Base-by-base conservation (phyloP, 1,284 basidiomycete species). In the Ustilago nuda region DNA sequence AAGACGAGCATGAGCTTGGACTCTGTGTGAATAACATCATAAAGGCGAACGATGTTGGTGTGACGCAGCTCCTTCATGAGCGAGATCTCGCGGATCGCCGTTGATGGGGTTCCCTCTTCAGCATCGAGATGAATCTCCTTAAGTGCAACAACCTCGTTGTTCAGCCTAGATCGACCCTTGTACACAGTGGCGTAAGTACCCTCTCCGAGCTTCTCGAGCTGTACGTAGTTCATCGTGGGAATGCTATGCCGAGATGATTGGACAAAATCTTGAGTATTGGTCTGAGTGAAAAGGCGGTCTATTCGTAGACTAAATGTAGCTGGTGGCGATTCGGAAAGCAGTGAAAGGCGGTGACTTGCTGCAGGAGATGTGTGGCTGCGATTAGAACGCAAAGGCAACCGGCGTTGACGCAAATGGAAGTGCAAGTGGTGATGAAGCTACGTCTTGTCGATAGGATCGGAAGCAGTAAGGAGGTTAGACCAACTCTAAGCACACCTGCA, bases 1-100 rank as follows among this genome's bases (percentile, higher is more conserved):
- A 99, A 98, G 71, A 99, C 97, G 72, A 99, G 93, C 82, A 98
- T 94, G 51, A 99, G 92, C 84, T 99, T 99, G 35, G 94, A 93
- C 87, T 99, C 84, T 15, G 84, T 97, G 86, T 98, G 95, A 73
- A 99, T 98, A 66, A 99, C 97, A 86, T 99, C 97, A 89, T 98
- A 92, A 17, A 99, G 91, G 81, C 96, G 94, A 83, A 94, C 93
- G 81, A 95, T 94, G 87, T 97, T 96, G 88, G 92, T 91, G 82
- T 97, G 94, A 86, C 95, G 94, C 83, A 97, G 91, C 86, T 97
- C 94, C 87, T 97, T 97, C 94, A 97, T 95, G 78, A 97, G 90
- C 45, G 93, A 94, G 80, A 97, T 96, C 88, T 97, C 94, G 56
- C 94, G 92, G 84, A 97, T 97, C 58, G 94, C 94, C 30, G 94